Evolutionary conservation across 805 yeast genomes (phyloP).

Genomic region (Schwanniomyces yamadae): DNA sequence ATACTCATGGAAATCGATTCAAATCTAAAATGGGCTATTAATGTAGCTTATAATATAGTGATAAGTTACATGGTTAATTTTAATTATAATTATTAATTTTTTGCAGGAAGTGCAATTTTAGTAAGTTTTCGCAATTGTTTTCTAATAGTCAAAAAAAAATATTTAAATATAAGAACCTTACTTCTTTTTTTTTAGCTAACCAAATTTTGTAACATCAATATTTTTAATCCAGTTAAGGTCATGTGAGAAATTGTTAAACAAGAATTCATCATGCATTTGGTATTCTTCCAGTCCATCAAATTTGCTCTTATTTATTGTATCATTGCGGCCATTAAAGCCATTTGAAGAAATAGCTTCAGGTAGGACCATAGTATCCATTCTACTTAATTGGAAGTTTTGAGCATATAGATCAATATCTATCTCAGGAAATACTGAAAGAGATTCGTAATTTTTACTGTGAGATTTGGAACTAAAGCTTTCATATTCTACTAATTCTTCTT

Average conservation of each 20-base stretch:
- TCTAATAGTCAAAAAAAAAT: no score
- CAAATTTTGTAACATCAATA: not conserved
- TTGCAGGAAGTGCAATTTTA: no score
- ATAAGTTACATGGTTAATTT: no score
- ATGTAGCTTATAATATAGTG: no score
- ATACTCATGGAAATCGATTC: not conserved
- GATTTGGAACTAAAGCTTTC: not conserved
- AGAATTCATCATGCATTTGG: not conserved
- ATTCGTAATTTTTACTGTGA: not conserved
- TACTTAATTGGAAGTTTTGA: not conserved
- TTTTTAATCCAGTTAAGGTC: constrained; percentile 2
- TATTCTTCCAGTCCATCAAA: not conserved
- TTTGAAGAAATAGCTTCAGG: not conserved
- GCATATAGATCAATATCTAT: constrained; percentile 1
- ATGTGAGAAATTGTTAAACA: not conserved
- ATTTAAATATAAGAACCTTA: no score
- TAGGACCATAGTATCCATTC: constrained; percentile 1
- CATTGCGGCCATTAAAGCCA: not conserved
- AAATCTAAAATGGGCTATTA: no score
- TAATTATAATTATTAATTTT: no score
- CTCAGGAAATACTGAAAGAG: not conserved
- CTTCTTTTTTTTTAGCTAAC: no score
- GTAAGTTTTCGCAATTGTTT: no score
- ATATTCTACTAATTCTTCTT: not conserved
- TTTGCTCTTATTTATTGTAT: not conserved